Conservation (phyloP, 441 rosid species). For the Populus trichocarpa region DNA sequence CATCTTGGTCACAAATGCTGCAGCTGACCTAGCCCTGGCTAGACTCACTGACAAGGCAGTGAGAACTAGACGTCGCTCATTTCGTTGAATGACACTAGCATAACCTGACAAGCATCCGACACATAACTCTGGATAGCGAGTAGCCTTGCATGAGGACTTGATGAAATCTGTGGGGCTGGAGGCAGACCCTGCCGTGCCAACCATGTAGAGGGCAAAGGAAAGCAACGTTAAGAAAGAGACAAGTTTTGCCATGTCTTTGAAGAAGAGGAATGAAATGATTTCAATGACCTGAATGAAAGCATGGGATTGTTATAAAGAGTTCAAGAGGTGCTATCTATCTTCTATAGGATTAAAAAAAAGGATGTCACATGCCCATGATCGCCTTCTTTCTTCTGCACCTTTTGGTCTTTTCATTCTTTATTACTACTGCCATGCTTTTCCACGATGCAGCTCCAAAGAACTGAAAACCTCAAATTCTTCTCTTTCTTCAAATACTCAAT, state of each 20-base stretch:
- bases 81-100: slow-evolving; percentile 43
- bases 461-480: no score
- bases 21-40: slow-evolving; percentile 48
- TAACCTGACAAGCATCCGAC: slow-evolving; percentile 49
- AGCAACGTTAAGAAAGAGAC: slow-evolving; percentile 16
- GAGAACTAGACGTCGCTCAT: slow-evolving; percentile 52
- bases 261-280: slow-evolving; percentile 12
- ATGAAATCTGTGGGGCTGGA: slow-evolving; percentile 48
- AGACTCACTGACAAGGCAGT: slow-evolving; percentile 69
- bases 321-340: slow-evolving; percentile 17
- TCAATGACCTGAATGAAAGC: slow-evolving; percentile 5
- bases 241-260: slow-evolving; percentile 33
- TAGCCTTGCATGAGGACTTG: slow-evolving; percentile 53
- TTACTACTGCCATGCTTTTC: not conserved
- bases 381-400: not conserved
- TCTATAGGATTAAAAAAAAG: not conserved
- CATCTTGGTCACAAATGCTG: slow-evolving; percentile 46
- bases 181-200: slow-evolving; percentile 22
- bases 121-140: slow-evolving; percentile 68
- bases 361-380: not conserved
- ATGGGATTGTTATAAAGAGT: slow-evolving; percentile 20
- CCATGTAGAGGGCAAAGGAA: slow-evolving; percentile 21
- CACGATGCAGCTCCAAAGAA: not conserved
- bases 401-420: not conserved
- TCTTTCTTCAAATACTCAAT: not conserved